A percentile compares a stretch with the other conserved stretches of the same genome.
These are phyloP conservation scores for Malus fusca DNA, from an alignment of 306 rosid species.

Conservation along the genomic window DNA sequence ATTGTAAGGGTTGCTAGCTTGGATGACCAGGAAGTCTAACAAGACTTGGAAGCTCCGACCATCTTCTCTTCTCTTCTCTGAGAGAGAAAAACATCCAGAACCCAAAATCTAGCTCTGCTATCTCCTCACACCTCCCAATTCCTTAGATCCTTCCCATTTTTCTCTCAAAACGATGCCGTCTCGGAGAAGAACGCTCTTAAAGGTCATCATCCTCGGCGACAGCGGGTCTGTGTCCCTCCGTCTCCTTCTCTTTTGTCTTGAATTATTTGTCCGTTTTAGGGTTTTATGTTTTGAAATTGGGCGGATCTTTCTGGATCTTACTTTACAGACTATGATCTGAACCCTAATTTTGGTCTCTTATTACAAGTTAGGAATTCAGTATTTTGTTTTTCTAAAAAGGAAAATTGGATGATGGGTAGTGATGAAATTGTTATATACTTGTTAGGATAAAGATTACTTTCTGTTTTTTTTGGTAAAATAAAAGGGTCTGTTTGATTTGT, in stretches of 20 bases:
- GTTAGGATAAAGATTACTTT: background rate
- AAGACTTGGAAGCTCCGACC: constrained; percentile 20
- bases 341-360: background rate
- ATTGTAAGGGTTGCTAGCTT: too few relatives aligned
- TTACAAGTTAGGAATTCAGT: background rate
- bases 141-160: constrained; percentile 22
- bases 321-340: background rate
- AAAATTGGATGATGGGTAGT: background rate
- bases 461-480: background rate
- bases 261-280: background rate
- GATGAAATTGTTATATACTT: background rate
- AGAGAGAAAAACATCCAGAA: background rate
- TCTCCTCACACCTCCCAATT: background rate
- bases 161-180: constrained; percentile 63
- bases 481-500: background rate
- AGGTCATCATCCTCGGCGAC: constrained; percentile 99
- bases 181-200: constrained; percentile 90
- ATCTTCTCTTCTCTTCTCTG: background rate
- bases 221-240: constrained; percentile 59
- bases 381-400: background rate
- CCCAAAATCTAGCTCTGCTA: background rate
- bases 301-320: constrained; percentile 34
- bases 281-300: constrained; percentile 6
- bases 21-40: background rate
- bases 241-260: background rate